These are phyloP conservation scores for Grammothele lineata DNA, from an alignment of 768 basidiomycete genomes.

Conservation along the genomic window DNA sequence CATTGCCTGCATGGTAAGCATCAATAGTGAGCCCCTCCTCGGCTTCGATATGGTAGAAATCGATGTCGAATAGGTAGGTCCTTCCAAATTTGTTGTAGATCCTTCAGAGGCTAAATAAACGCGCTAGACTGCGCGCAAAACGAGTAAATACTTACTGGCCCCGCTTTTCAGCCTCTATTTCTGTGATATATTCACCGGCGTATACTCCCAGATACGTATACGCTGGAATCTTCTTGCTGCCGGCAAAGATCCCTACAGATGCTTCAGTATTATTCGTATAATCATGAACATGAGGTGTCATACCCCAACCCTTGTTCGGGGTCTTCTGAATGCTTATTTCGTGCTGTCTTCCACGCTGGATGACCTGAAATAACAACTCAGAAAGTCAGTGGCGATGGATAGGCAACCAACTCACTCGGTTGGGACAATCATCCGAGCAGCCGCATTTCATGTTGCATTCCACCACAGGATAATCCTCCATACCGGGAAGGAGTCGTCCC, in stretches of 20 bases:
- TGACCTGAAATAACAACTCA: slow-evolving; percentile 47
- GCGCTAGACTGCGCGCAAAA: no score
- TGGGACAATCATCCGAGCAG: slow-evolving; percentile 78
- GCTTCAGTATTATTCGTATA: neutral
- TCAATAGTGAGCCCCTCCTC: slow-evolving; percentile 50
- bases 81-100: slow-evolving; percentile 70
- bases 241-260: slow-evolving; percentile 66
- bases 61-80: slow-evolving; percentile 81
- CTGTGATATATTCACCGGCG: slow-evolving; percentile 75
- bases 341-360: slow-evolving; percentile 71
- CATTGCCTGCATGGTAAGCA: slow-evolving; percentile 86
- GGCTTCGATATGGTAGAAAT: slow-evolving; percentile 62
- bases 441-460: slow-evolving; percentile 84
- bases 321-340: slow-evolving; percentile 68
- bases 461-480: slow-evolving; percentile 59
- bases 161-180: slow-evolving; percentile 60
- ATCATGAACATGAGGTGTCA: slow-evolving; percentile 14
- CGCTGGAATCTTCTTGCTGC: slow-evolving; percentile 53
- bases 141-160: slow-evolving; percentile 47
- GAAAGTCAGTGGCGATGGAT: neutral
- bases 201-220: slow-evolving; percentile 83
- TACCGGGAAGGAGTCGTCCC: slow-evolving; percentile 40
- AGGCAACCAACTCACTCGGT: slow-evolving; percentile 52
- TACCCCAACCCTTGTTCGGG: slow-evolving; percentile 81
- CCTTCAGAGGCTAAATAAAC: no score